Base-by-base conservation (phyloP, 768 basidiomycete genomes). In the Crepidotus variabilis region DNA sequence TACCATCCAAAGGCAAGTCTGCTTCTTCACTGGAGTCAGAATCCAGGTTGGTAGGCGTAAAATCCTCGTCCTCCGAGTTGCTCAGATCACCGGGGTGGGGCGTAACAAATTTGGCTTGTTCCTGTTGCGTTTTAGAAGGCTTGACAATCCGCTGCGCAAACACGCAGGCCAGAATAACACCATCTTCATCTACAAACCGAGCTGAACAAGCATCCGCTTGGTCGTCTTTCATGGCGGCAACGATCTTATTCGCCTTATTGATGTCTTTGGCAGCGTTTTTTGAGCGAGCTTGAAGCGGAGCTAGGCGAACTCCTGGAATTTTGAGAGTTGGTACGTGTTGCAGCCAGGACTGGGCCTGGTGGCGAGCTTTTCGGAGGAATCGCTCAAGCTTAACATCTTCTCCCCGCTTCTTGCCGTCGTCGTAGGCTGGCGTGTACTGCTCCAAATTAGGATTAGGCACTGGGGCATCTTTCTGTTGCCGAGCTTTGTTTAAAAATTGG, bases 131-230 rank as follows among this genome's bases (percentile, higher is more conserved):
- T 13, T 9, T 21, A 4, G 47, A 2, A 32, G 34, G 16, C 23
- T 13, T 35, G n/a, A 8, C 48, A 32, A 33, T n/a, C 23, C 48
- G 46, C 13, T 56, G 32, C 7, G 54, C 36, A 20, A 45, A 59
- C 28, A 56, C 54, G 1, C n/a, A n/a, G 0, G 47, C 53, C 5
- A 56, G 33, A 18, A 20, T 22, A 13, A 33, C 14, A 9, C 45
- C n/a, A 22, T 52, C 48, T 50, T 56, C 39, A n/a, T 59, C 58
- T 18, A 59, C 18, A 32, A 56, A 43, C 2, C 21, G 39, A 2
- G 50, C 32, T 0, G 58, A 59, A 33, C 58, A 50, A 9, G 50
- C 54, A 13, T 59, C 36, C 8, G 54, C 58, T 1, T 36, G 2
- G 6, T 16, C 46, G 54, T 14, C 24, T 34, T 35, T 47, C 54